Conservation (phyloP, 108 stramenopile species). For the Bacterosira constricta region DNA sequence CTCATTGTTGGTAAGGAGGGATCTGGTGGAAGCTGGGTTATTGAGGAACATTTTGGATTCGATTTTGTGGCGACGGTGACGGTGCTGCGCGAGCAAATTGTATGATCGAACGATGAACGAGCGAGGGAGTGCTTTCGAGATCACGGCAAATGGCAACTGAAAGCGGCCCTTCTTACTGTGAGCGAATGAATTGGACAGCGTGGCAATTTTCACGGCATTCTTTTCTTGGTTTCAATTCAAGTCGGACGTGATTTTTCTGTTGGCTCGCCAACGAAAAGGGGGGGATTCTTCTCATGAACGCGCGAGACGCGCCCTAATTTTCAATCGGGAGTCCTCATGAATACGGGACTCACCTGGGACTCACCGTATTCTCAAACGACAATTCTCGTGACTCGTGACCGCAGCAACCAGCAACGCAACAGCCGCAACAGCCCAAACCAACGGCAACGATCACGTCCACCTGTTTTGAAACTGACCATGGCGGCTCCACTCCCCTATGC, state of each 20-base stretch:
- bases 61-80: background rate
- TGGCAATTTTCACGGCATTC: background rate
- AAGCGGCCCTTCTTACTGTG: too few relatives aligned
- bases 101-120: background rate
- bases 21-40: slow-evolving; percentile 20
- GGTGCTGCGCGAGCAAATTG: background rate
- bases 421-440: background rate
- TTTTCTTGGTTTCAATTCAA: background rate
- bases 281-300: background rate
- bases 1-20: slow-evolving; percentile 26
- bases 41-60: slow-evolving; percentile 39
- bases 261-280: background rate
- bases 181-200: background rate
- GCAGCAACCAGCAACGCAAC: background rate
- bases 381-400: too few relatives aligned
- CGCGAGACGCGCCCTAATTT: too few relatives aligned
- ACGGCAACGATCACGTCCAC: background rate
- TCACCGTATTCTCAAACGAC: background rate
- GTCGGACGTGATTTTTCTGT: background rate
- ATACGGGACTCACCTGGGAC: background rate
- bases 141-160: too few relatives aligned
- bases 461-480: background rate
- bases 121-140: too few relatives aligned
- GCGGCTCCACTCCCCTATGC: slow-evolving; percentile 33
- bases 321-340: background rate